Conservation (phyloP, 805 yeast species). For the Cyberlindnera mississippiensis region DNA sequence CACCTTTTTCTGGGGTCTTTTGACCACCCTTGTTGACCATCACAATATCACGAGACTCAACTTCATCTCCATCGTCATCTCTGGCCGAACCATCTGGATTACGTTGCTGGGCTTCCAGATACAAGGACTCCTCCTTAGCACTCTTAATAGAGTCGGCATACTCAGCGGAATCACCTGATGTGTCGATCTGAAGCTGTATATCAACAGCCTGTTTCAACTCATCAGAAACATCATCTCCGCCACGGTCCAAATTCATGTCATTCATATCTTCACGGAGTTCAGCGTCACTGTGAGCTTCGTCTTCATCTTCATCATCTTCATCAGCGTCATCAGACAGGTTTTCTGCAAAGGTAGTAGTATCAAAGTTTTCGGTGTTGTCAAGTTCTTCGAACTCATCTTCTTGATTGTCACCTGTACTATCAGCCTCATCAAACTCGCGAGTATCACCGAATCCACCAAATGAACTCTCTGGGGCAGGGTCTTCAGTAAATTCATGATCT, state of each 20-base stretch:
- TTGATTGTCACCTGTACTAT: background rate
- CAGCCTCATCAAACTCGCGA: background rate
- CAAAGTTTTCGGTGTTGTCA: background rate
- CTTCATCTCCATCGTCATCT: constrained; percentile 2
- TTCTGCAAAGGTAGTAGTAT: background rate
- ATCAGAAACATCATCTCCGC: constrained; percentile 1
- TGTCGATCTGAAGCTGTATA: background rate
- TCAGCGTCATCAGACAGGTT: constrained; percentile 1
- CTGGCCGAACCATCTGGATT: constrained; percentile 12
- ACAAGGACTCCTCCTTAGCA: constrained; percentile 15
- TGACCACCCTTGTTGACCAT: background rate
- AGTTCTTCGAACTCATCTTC: background rate
- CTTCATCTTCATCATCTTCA: constrained; percentile 6
- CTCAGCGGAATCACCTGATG: background rate
- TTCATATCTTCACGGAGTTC: constrained; percentile 2
- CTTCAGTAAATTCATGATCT: background rate
- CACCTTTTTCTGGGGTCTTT: background rate
- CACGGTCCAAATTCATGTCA: background rate
- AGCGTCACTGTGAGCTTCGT: background rate
- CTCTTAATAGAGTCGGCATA: constrained; percentile 9
- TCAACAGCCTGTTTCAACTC: constrained; percentile 2
- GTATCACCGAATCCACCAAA: constrained; percentile 9
- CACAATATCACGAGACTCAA: background rate
- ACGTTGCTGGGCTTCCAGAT: constrained; percentile 11
- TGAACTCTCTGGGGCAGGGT: background rate